phyloP scores from a whole-genome alignment of 805 yeast species.

The Kodamaea sagamina region DNA sequence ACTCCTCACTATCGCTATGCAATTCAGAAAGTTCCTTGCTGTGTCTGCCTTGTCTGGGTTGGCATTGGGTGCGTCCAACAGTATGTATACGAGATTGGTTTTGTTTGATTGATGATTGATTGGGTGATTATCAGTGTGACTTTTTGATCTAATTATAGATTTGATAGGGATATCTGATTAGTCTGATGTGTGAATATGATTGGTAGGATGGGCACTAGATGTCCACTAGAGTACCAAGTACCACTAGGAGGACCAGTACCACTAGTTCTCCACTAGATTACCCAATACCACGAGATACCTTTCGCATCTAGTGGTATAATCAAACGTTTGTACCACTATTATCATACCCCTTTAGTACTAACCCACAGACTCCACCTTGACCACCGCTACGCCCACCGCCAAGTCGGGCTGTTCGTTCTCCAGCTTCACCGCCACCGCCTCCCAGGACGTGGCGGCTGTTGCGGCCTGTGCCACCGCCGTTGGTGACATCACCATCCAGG shows the following conservation, averaged over 20 bases:
- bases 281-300: too few relatives aligned
- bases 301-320: too few relatives aligned
- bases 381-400: conserved; percentile 57
- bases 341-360: conserved; percentile 2
- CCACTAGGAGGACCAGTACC: too few relatives aligned
- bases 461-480: conserved; percentile 75
- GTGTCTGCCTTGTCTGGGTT: conserved; percentile 52
- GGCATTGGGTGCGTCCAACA: conserved; percentile 40
- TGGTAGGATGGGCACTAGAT: too few relatives aligned
- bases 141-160: not conserved
- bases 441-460: conserved; percentile 73
- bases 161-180: not conserved
- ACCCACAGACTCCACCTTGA: conserved; percentile 44
- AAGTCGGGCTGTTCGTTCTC: conserved; percentile 66
- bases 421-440: conserved; percentile 71
- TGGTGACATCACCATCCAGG: conserved; percentile 75
- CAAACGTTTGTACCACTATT: not conserved
- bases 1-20: conserved; percentile 41
- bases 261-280: too few relatives aligned
- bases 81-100: too few relatives aligned
- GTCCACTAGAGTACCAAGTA: too few relatives aligned
- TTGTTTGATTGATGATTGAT: not conserved
- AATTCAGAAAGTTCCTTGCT: conserved; percentile 53
- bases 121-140: not conserved
- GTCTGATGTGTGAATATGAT: not conserved